A percentile compares a stretch with the other conserved stretches of the same genome.
These are phyloP conservation scores for Boletus huronensis DNA, from an alignment of 768 basidiomycete genomes.

Conservation along the genomic window DNA sequence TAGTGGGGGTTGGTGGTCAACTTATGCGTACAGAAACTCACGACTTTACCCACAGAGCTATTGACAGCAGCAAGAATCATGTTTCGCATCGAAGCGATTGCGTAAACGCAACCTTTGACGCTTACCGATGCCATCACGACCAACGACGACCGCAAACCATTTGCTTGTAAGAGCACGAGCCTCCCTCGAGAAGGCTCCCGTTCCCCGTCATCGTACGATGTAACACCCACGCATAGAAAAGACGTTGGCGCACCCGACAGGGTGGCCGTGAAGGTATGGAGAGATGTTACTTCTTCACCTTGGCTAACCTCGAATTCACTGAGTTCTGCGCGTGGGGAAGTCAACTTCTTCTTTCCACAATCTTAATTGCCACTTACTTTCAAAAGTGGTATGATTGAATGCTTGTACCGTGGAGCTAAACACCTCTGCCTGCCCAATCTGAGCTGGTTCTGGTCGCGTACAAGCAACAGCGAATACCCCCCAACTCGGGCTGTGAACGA, in stretches of 20 bases:
- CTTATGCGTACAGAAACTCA: neutral
- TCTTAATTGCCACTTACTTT: slow-evolving; percentile 43
- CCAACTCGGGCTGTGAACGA: slow-evolving; percentile 54
- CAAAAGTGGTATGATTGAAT: slow-evolving; percentile 61
- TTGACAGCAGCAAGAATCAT: slow-evolving; percentile 70
- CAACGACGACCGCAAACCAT: slow-evolving; percentile 18
- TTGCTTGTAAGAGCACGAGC: slow-evolving; percentile 51
- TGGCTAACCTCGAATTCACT: slow-evolving; percentile 29
- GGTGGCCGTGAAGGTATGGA: slow-evolving; percentile 35
- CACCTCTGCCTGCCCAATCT: slow-evolving; percentile 48
- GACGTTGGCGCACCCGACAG: slow-evolving; percentile 31
- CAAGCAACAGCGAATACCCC: slow-evolving; percentile 68
- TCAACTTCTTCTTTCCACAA: neutral
- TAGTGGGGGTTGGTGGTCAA: slow-evolving; percentile 19
- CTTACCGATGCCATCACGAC: slow-evolving; percentile 40
- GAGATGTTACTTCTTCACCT: slow-evolving; percentile 63
- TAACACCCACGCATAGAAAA: slow-evolving; percentile 52
- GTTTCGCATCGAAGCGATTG: slow-evolving; percentile 47
- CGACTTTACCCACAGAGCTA: slow-evolving; percentile 53
- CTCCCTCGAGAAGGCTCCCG: slow-evolving; percentile 55
- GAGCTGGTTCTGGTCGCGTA: slow-evolving; percentile 47
- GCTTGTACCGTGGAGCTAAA: slow-evolving; percentile 59
- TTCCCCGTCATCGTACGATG: slow-evolving; percentile 40
- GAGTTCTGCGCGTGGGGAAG: slow-evolving; percentile 17
- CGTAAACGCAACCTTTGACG: slow-evolving; percentile 68